Percentiles rank a stretch among this genome's conserved stretches.
These are phyloP conservation scores for Papiliotrema fonsecae DNA, from an alignment of 1,284 basidiomycete species.

Conservation along the genomic window DNA sequence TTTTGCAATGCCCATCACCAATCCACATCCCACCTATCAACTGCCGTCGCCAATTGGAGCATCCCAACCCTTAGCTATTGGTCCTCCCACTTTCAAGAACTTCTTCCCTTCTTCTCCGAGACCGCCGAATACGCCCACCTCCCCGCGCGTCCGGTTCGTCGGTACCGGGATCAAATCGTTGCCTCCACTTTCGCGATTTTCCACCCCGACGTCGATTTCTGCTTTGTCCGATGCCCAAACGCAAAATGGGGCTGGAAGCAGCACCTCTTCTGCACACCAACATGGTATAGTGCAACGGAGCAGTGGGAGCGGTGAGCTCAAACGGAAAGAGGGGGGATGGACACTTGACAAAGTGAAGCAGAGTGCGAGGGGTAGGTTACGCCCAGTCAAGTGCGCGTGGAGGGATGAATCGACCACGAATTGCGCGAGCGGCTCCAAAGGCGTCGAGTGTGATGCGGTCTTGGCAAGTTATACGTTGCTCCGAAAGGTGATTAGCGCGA, in stretches of 20 bases:
- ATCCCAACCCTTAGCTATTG: too few species aligned
- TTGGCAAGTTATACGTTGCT: conserved; percentile 5
- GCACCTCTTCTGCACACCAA: not conserved
- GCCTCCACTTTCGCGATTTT: not conserved
- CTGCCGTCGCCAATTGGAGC: too few species aligned
- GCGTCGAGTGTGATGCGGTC: conserved; percentile 7
- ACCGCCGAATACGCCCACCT: not conserved
- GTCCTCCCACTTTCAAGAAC: not conserved
- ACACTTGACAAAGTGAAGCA: not conserved
- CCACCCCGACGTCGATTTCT: not conserved
- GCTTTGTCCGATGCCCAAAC: not conserved
- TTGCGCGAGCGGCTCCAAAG: too few species aligned
- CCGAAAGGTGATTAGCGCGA: conserved; percentile 1
- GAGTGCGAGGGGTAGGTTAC: not conserved
- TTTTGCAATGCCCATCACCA: too few species aligned
- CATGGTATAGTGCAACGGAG: not conserved
- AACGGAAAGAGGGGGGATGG: not conserved
- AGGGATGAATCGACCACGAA: not conserved
- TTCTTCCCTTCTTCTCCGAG: not conserved
- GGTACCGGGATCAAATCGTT: not conserved
- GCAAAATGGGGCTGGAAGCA: not conserved
- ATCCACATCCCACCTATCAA: too few species aligned
- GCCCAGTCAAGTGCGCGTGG: conserved; percentile 4
- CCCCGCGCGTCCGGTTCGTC: not conserved
- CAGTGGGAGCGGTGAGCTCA: too few species aligned